A percentile compares a stretch with the other conserved stretches of the same genome.
Evolutionary conservation across 768 basidiomycete species (phyloP).

Genomic region (Serpula lacrymans): DNA sequence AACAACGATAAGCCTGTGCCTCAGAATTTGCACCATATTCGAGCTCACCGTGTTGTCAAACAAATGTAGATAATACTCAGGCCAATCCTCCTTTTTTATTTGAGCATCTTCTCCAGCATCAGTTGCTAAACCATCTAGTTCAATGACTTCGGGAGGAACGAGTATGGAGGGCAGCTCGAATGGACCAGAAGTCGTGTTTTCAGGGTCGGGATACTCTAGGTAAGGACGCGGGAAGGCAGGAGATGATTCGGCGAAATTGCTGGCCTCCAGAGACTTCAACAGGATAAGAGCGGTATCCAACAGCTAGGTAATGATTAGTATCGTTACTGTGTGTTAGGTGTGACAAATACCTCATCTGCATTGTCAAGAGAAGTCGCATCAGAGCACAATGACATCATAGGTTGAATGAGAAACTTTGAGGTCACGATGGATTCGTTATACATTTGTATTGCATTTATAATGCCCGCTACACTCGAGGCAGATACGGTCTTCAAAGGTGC

Average conservation of each 20-base stretch:
- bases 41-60: constrained; percentile 59
- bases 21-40: constrained; percentile 35
- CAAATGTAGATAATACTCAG: constrained; percentile 62
- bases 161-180: constrained; percentile 76
- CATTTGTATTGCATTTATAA: constrained; percentile 68
- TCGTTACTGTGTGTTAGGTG: constrained; percentile 1
- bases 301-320: constrained; percentile 41
- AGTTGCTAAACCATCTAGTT: constrained; percentile 66
- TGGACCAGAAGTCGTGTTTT: constrained; percentile 36
- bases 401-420: constrained; percentile 64
- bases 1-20: not conserved
- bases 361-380: constrained; percentile 41
- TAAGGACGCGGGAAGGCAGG: constrained; percentile 68
- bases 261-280: constrained; percentile 57
- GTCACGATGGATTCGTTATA: constrained; percentile 62
- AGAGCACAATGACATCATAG: constrained; percentile 51
- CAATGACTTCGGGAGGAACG: constrained; percentile 85
- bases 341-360: constrained; percentile 55
- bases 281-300: constrained; percentile 70
- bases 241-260: constrained; percentile 55
- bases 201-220: constrained; percentile 41
- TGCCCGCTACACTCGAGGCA: constrained; percentile 55
- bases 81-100: constrained; percentile 82
- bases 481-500: constrained; percentile 58
- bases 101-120: constrained; percentile 70